phyloP scores from a whole-genome alignment of 257 asterid genomes.

The Thymus mandschuricus region DNA sequence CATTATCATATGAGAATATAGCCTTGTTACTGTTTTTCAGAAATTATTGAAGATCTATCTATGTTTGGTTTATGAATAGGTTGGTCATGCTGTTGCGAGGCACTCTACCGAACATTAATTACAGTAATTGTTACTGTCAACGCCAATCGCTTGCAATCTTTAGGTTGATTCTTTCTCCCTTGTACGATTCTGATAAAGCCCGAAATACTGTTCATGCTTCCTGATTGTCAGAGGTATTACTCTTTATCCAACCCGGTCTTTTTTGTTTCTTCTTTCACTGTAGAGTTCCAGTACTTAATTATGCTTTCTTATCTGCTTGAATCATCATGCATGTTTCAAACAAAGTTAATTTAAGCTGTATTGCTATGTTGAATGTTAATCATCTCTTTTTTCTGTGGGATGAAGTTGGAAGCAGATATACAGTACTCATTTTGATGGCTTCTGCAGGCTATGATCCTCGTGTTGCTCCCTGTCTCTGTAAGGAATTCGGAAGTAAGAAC shows the following conservation, averaged over 20 bases:
- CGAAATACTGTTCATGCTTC: conserved; percentile 21
- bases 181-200: conserved; percentile 37
- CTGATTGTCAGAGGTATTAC: conserved; percentile 39
- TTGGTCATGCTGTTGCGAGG: conserved; percentile 92
- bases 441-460: conserved; percentile 92
- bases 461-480: conserved; percentile 77
- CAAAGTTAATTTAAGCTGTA: too few relatives aligned
- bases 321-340: too few relatives aligned
- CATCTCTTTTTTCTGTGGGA: conserved; percentile 37
- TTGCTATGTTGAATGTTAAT: too few relatives aligned
- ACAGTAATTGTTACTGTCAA: conserved; percentile 61
- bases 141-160: conserved; percentile 51
- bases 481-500: conserved; percentile 53
- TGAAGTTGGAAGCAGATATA: conserved; percentile 97
- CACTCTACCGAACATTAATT: conserved; percentile 78
- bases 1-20: background rate
- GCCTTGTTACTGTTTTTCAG: background rate
- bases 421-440: conserved; percentile 72
- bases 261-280: too few relatives aligned
- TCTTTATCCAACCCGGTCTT: too few relatives aligned
- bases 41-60: conserved; percentile 14
- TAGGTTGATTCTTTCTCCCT: conserved; percentile 75
- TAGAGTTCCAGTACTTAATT: too few relatives aligned
- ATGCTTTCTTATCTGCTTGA: too few relatives aligned
- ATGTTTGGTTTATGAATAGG: conserved; percentile 48